A percentile compares a stretch with the other conserved stretches of the same genome.
Evolutionary conservation across 495 filamentous ascomycete genomes (phyloP).

Genomic region (Aspergillus hancockii): DNA sequence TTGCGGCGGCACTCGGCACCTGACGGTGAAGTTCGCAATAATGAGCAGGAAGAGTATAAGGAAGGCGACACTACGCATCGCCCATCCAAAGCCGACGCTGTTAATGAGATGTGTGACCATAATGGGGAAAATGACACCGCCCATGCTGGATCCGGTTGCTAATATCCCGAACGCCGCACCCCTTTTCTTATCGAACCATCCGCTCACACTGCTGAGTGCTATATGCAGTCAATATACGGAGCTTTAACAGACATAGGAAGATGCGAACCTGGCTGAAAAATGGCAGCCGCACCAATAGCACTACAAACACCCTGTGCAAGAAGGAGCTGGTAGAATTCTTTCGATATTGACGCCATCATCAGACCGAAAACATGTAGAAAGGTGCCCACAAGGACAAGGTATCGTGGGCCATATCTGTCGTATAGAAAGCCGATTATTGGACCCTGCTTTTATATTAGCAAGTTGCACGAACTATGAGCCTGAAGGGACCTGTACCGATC

Average conservation of each 20-base stretch:
- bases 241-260: neutral
- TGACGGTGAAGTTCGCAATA: slow-evolving; percentile 35
- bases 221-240: neutral
- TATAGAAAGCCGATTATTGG: slow-evolving; percentile 23
- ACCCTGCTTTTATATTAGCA: slow-evolving; percentile 7
- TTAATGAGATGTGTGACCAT: slow-evolving; percentile 36
- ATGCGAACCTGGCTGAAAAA: slow-evolving; percentile 23
- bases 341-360: slow-evolving; percentile 55
- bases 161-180: slow-evolving; percentile 53
- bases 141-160: slow-evolving; percentile 51
- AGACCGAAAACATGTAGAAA: slow-evolving; percentile 67
- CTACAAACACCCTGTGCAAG: slow-evolving; percentile 45
- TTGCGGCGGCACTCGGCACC: slow-evolving; percentile 22
- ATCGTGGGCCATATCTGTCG: slow-evolving; percentile 71
- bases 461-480: neutral
- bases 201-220: slow-evolving; percentile 25
- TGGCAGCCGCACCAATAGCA: slow-evolving; percentile 28
- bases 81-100: slow-evolving; percentile 40
- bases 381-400: slow-evolving; percentile 60
- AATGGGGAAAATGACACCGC: slow-evolving; percentile 52
- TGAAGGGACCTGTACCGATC: slow-evolving; percentile 18
- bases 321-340: slow-evolving; percentile 46
- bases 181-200: slow-evolving; percentile 54
- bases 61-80: slow-evolving; percentile 42
- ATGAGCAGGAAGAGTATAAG: slow-evolving; percentile 32